These are phyloP conservation scores for Ascochyta rabiei DNA, from an alignment of 2,329 filamentous ascomycete genomes.

Conservation along the genomic window DNA sequence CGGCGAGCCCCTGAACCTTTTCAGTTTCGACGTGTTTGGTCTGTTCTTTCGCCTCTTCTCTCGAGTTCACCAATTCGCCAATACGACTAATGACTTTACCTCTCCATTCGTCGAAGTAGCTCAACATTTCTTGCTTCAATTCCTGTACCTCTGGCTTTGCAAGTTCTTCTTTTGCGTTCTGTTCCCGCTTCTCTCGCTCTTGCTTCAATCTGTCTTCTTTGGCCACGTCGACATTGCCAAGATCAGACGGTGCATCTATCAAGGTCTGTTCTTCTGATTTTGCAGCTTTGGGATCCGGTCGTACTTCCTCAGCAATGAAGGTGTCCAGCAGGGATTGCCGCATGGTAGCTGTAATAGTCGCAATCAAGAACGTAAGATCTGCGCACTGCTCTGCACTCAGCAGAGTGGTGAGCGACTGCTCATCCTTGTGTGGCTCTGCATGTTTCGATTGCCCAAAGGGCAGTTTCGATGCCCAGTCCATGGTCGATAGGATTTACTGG, in stretches of 20 bases:
- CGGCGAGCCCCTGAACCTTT: slow-evolving; percentile 38
- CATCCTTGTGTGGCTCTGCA: slow-evolving; percentile 31
- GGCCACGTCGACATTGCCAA: slow-evolving; percentile 32
- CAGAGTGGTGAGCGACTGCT: slow-evolving; percentile 53
- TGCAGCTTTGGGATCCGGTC: slow-evolving; percentile 16
- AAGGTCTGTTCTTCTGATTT: slow-evolving; percentile 34
- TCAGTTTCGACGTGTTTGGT: slow-evolving; percentile 28
- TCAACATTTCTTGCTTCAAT: slow-evolving; percentile 71
- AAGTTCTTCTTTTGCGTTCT: slow-evolving; percentile 55
- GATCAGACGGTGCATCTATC: slow-evolving; percentile 30
- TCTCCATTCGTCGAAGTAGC: slow-evolving; percentile 83
- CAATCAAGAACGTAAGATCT: slow-evolving; percentile 56
- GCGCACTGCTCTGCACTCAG: slow-evolving; percentile 54
- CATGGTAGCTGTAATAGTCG: slow-evolving; percentile 56
- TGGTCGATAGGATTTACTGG: slow-evolving; percentile 8
- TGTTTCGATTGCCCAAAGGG: slow-evolving; percentile 42
- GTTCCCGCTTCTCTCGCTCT: slow-evolving; percentile 36
- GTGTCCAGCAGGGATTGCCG: slow-evolving; percentile 51
- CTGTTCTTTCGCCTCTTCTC: slow-evolving; percentile 43
- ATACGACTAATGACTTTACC: slow-evolving; percentile 71
- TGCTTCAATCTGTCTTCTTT: slow-evolving; percentile 42
- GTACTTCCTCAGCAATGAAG: slow-evolving; percentile 45
- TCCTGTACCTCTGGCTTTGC: slow-evolving; percentile 62
- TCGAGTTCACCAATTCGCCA: slow-evolving; percentile 64
- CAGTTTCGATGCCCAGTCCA: slow-evolving; percentile 43